These are phyloP conservation scores for Penicillium lividum DNA, from an alignment of 495 filamentous ascomycete genomes.

Conservation along the genomic window DNA sequence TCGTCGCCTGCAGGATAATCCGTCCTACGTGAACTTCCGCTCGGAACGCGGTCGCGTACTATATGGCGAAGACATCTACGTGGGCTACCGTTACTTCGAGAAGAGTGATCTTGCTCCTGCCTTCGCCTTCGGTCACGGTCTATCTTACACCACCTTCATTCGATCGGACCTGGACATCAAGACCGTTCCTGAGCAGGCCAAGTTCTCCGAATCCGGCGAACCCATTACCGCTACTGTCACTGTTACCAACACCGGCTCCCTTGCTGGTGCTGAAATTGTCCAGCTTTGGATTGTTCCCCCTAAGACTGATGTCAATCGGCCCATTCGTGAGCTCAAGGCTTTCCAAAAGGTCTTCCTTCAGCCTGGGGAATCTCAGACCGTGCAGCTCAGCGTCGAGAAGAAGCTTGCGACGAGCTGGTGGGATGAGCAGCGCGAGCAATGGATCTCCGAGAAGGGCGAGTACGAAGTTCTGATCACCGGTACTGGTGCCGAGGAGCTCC, in stretches of 20 bases:
- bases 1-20: constrained; percentile 66
- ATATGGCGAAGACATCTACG: constrained; percentile 78
- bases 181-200: constrained; percentile 32
- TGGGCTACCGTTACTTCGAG: constrained; percentile 85
- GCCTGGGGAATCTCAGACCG: constrained; percentile 66
- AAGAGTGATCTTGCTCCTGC: constrained; percentile 61
- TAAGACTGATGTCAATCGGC: constrained; percentile 56
- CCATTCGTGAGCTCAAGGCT: constrained; percentile 75
- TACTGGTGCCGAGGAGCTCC: constrained; percentile 44
- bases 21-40: constrained; percentile 75
- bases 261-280: constrained; percentile 72
- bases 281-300: constrained; percentile 74
- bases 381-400: constrained; percentile 68
- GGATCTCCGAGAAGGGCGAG: constrained; percentile 75
- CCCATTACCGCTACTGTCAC: constrained; percentile 61
- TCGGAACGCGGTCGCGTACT: constrained; percentile 75
- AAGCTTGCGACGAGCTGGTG: constrained; percentile 78
- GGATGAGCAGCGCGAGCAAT: constrained; percentile 67
- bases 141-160: constrained; percentile 77
- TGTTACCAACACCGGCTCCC: constrained; percentile 66
- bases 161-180: constrained; percentile 61
- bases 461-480: constrained; percentile 69
- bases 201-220: constrained; percentile 38
- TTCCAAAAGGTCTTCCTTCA: constrained; percentile 77
- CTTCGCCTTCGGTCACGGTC: constrained; percentile 81